These are phyloP conservation scores for Microbotryomycetes sp. DNA, from an alignment of 1,284 basidiomycete genomes.

Conservation along the genomic window DNA sequence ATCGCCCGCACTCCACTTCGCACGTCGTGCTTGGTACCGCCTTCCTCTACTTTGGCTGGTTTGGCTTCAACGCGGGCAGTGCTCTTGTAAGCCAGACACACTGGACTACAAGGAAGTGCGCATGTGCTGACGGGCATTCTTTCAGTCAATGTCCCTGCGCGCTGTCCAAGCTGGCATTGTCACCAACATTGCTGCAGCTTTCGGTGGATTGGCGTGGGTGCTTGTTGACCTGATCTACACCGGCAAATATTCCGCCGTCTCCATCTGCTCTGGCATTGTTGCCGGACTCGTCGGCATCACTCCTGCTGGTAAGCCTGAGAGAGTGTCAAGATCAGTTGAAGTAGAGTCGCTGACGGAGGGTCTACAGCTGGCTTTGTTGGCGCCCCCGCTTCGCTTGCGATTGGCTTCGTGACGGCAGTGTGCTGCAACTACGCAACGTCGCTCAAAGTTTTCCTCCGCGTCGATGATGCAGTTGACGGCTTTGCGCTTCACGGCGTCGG, in stretches of 20 bases:
- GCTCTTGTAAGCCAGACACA: too few relatives aligned
- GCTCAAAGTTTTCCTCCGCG: slow-evolving; percentile 19
- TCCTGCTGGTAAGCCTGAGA: too few relatives aligned
- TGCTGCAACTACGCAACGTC: slow-evolving; percentile 35
- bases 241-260: slow-evolving; percentile 83
- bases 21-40: slow-evolving; percentile 80
- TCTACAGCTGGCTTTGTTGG: slow-evolving; percentile 87
- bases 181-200: slow-evolving; percentile 71
- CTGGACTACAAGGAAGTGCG: too few relatives aligned
- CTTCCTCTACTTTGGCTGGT: slow-evolving; percentile 90
- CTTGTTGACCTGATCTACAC: slow-evolving; percentile 73
- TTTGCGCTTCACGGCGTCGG: slow-evolving; percentile 28
- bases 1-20: slow-evolving; percentile 87
- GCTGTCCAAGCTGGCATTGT: slow-evolving; percentile 81
- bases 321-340: too few relatives aligned
- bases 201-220: slow-evolving; percentile 81
- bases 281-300: slow-evolving; percentile 60
- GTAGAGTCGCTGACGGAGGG: slow-evolving; percentile 58
- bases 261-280: slow-evolving; percentile 93
- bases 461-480: slow-evolving; percentile 25
- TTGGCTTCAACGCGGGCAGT: neutral
- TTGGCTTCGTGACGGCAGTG: slow-evolving; percentile 76
- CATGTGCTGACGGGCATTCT: slow-evolving; percentile 63
- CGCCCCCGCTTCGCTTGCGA: slow-evolving; percentile 71
- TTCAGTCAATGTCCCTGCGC: slow-evolving; percentile 83